These are phyloP conservation scores for Ailanthus altissimus DNA, from an alignment of 345 rosid species.

Conservation along the genomic window DNA sequence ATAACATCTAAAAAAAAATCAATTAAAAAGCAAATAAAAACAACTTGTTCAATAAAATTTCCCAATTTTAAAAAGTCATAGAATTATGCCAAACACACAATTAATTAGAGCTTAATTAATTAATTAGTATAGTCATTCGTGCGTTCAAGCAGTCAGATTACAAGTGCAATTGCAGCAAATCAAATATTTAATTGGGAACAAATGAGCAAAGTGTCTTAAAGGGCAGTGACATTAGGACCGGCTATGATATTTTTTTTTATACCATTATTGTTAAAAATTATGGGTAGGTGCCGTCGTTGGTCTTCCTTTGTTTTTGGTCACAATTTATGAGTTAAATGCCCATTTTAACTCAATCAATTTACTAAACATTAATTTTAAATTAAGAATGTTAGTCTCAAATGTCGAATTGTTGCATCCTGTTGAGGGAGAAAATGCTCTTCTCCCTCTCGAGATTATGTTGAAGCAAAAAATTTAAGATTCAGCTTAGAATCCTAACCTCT, in stretches of 20 bases:
- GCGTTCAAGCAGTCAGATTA: not conserved
- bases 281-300: not conserved
- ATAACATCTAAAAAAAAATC: too few species aligned
- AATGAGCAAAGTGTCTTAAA: too few species aligned
- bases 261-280: not conserved
- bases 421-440: too few species aligned
- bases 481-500: too few species aligned
- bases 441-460: too few species aligned
- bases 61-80: too few species aligned
- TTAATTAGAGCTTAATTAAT: not conserved
- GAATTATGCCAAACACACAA: not conserved
- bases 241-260: too few species aligned
- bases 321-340: not conserved
- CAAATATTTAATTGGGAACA: too few species aligned
- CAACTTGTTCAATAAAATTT: not conserved
- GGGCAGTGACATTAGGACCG: slow-evolving; percentile 5
- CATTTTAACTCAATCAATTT: too few species aligned
- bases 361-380: not conserved
- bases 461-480: too few species aligned
- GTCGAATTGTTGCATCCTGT: not conserved
- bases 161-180: not conserved
- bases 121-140: not conserved
- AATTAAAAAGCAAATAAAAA: not conserved
- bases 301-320: not conserved
- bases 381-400: not conserved